phyloP scores from a whole-genome alignment of 1,139 yeast species.

The Schizosaccharomyces versatilis region DNA sequence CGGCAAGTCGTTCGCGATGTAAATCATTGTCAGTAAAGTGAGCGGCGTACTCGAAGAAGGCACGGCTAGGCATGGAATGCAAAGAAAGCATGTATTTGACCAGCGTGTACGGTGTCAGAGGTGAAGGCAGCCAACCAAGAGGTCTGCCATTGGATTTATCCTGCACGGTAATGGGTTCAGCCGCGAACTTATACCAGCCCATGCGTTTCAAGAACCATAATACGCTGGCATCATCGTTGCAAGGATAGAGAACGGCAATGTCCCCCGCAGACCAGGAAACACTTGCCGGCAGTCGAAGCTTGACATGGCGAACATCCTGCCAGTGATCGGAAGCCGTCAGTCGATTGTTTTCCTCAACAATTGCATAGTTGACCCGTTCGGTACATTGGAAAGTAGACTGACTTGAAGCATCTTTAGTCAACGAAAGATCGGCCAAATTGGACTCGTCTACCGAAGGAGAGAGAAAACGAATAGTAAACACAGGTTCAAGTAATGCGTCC shows the following conservation, averaged over 20 bases:
- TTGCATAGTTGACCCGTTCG: conserved; percentile 19
- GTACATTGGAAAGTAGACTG: conserved; percentile 3
- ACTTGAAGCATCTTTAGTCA: not conserved
- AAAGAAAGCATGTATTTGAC: conserved; percentile 64
- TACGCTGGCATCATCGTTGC: conserved; percentile 44
- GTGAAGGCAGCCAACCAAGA: conserved; percentile 22
- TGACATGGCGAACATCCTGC: conserved; percentile 54
- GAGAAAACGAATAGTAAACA: not conserved
- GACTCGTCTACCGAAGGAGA: not conserved
- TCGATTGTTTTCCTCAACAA: conserved; percentile 29
- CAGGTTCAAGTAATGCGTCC: not conserved
- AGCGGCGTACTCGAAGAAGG: conserved; percentile 40
- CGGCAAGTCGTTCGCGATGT: conserved; percentile 53
- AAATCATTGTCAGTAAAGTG: conserved; percentile 48
- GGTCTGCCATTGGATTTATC: conserved; percentile 3
- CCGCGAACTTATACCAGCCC: conserved; percentile 53
- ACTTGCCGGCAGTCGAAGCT: conserved; percentile 1
- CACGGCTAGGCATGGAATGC: conserved; percentile 58
- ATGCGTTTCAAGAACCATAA: conserved; percentile 44
- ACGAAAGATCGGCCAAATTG: not conserved
- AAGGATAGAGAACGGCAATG: conserved; percentile 52
- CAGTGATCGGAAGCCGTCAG: conserved; percentile 54
- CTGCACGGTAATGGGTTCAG: conserved; percentile 22
- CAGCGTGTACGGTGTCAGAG: conserved; percentile 46
- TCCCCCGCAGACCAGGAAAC: conserved; percentile 52